Conservation (phyloP, 352 stramenopile species). For the Globisporangium polare region DNA sequence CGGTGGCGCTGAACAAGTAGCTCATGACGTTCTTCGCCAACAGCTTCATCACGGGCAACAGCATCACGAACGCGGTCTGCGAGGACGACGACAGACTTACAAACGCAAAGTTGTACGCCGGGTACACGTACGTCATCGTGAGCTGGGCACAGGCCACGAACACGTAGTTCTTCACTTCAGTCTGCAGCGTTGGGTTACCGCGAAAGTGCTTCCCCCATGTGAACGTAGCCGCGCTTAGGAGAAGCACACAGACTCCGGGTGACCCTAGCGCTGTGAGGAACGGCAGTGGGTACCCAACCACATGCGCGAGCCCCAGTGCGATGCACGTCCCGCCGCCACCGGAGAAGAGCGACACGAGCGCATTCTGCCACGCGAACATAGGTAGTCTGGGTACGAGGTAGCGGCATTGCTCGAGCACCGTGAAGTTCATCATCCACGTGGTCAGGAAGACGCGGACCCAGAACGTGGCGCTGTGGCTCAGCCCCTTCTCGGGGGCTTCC, state of each 20-base stretch:
- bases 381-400: background rate
- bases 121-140: slow-evolving; percentile 20
- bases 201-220: background rate
- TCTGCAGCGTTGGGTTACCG: background rate
- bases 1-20: slow-evolving; percentile 18
- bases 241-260: background rate
- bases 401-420: slow-evolving; percentile 6
- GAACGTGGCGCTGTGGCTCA: background rate
- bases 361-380: background rate
- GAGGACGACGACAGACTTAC: background rate
- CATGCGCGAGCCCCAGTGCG: background rate
- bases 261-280: background rate
- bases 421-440: slow-evolving; percentile 11
- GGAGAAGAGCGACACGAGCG: background rate
- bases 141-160: slow-evolving; percentile 6
- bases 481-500: background rate
- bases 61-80: slow-evolving; percentile 16
- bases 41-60: slow-evolving; percentile 21
- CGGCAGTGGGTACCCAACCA: background rate
- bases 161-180: background rate
- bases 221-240: background rate
- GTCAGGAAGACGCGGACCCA: slow-evolving; percentile 9
- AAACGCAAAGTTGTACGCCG: slow-evolving; percentile 22
- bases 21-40: slow-evolving; percentile 21
- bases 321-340: background rate